phyloP scores from a whole-genome alignment of 768 basidiomycete species.

The Psilocybe subaeruginosa region DNA sequence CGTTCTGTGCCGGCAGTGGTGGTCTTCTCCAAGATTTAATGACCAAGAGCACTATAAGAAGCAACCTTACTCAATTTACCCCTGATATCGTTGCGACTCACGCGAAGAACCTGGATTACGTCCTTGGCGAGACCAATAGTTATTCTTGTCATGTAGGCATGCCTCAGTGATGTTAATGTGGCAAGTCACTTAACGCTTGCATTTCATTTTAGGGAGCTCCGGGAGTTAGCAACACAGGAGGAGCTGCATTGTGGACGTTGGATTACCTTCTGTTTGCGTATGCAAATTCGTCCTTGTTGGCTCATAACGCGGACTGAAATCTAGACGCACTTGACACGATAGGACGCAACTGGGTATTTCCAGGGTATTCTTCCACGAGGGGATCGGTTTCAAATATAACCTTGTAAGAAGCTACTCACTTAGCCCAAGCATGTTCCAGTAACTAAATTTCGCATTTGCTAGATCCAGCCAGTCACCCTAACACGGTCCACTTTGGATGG shows the following conservation, averaged over 20 bases:
- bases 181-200: neutral
- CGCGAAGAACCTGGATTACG: conserved; percentile 50
- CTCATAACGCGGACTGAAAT: neutral
- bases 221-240: conserved; percentile 71
- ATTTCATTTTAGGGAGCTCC: conserved; percentile 42
- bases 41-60: conserved; percentile 59
- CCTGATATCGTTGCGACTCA: conserved; percentile 58
- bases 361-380: conserved; percentile 64
- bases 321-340: neutral
- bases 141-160: conserved; percentile 43
- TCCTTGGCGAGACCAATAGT: conserved; percentile 68
- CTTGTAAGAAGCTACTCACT: conserved; percentile 38
- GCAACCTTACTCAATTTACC: conserved; percentile 54
- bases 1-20: conserved; percentile 58
- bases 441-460: neutral
- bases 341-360: conserved; percentile 55
- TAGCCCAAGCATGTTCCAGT: neutral
- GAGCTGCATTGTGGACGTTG: conserved; percentile 68
- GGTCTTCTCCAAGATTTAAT: conserved; percentile 65
- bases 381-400: conserved; percentile 74
- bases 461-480: conserved; percentile 69
- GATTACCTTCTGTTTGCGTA: conserved; percentile 67
- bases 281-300: conserved; percentile 14
- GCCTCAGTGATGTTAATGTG: neutral
- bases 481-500: conserved; percentile 62